These are phyloP conservation scores for Nitzschia sp. DNA, from an alignment of 108 stramenopile genomes.

Conservation along the genomic window DNA sequence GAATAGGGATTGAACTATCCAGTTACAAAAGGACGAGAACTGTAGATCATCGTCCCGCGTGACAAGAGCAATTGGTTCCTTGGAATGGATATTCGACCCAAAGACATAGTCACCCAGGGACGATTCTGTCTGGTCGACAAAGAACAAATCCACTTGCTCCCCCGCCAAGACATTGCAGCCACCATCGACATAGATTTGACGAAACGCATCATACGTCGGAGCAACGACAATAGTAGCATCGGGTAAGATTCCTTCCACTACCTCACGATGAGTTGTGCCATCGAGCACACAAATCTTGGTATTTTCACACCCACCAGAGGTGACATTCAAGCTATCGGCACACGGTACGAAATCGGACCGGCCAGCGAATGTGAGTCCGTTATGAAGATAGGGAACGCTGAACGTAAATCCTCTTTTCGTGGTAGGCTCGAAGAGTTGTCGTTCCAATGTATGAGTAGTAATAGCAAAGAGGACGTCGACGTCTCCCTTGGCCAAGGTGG, in stretches of 20 bases:
- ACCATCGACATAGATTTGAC: not conserved
- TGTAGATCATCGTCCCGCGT: slow-evolving; percentile 20
- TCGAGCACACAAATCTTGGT: slow-evolving; percentile 2
- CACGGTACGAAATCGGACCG: not conserved
- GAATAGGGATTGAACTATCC: slow-evolving; percentile 48
- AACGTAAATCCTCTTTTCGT: slow-evolving; percentile 19
- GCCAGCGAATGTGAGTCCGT: not conserved
- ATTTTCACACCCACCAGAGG: not conserved
- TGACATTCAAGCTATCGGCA: not conserved
- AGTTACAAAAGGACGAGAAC: slow-evolving; percentile 42
- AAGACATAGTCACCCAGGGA: not conserved
- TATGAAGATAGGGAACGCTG: slow-evolving; percentile 17
- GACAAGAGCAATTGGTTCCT: slow-evolving; percentile 4
- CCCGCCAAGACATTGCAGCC: slow-evolving; percentile 11
- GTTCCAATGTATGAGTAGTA: slow-evolving; percentile 19
- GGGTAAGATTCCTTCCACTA: not conserved
- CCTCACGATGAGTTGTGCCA: not conserved
- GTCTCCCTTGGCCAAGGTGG: not conserved
- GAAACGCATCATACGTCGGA: slow-evolving; percentile 2
- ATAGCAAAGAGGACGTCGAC: slow-evolving; percentile 5
- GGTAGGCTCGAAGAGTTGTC: slow-evolving; percentile 17
- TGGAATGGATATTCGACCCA: not conserved
- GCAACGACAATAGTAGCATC: not conserved
- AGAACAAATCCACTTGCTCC: not conserved
- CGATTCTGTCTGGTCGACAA: no score